Evolutionary conservation across 345 rosid genomes (phyloP), one percentile per base, ranked within the genome.

Genomic region (Dipteronia sinensis): DNA sequence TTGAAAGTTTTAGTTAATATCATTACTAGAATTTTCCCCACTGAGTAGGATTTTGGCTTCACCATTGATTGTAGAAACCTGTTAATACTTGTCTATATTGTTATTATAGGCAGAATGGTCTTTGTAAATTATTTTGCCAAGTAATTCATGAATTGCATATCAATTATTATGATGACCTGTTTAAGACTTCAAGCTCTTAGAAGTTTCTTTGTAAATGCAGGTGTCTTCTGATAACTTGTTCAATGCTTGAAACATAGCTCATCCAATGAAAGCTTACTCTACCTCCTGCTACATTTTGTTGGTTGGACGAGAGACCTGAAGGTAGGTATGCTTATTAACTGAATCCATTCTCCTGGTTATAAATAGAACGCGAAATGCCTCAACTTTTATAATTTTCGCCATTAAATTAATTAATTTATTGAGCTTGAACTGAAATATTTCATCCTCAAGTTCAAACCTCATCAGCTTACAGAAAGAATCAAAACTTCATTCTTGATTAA

Each of bases 181-280:
- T 61, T 61, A 22, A 61, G 34, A 22, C 55, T 59, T 25, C 6
- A 22, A 38, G 47, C 46, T 74, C 61, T 46, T 47, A 25, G 44
- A 25, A 29, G 25, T 47, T 64, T 74, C 15, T 53, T 44, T 44
- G 44, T 63, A 47, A 74, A 64, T 74, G 44, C 69, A 74, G 77
- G 10, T 19, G 17, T 63, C 10, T 63, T 59, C 12, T 20, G 23
- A n/a, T 58, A 8, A n/a, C 63, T n/a, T 49, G 23, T 17, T 56
- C 2, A 56, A 56, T 5, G 22, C 22, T 56, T 17, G 62, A 56
- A 56, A n/a, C n/a, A 17, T 42, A 42, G 17, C 23, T 56, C 38
- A 22, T 22, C 10, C 10, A 29, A 71, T 27, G 40, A 17, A 53
- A 61, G 67, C 40, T 73, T 4, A 46, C 10, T 42, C 46, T 42